These are phyloP conservation scores for Chytriomyces sp. DNA, from an alignment of 192 early-diverging fungal species.

Conservation along the genomic window DNA sequence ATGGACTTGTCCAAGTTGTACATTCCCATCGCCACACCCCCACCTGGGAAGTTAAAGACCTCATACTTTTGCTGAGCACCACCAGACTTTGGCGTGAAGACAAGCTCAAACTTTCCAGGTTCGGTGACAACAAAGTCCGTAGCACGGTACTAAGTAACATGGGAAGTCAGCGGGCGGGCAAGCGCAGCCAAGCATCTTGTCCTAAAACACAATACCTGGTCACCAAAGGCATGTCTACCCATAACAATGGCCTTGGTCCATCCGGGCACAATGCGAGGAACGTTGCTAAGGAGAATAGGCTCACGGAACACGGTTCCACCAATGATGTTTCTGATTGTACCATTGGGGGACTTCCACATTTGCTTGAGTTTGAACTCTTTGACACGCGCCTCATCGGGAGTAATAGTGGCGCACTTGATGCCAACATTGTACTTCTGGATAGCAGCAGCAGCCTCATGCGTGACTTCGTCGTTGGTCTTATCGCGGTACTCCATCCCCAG, in stretches of 20 bases:
- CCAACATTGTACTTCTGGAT: conserved; percentile 96
- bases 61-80: conserved; percentile 63
- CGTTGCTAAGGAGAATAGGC: conserved; percentile 89
- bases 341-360: conserved; percentile 99
- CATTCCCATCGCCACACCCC: conserved; percentile 95
- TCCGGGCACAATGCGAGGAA: conserved; percentile 89
- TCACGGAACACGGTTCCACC: conserved; percentile 98
- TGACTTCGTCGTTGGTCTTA: conserved; percentile 90
- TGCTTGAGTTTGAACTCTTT: conserved; percentile 94
- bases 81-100: conserved; percentile 86
- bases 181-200: neutral
- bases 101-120: conserved; percentile 88
- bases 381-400: conserved; percentile 92
- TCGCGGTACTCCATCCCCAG: conserved; percentile 86
- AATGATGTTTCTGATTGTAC: conserved; percentile 93
- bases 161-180: neutral
- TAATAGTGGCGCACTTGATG: conserved; percentile 99
- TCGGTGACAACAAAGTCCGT: conserved; percentile 93
- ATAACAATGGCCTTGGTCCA: conserved; percentile 96
- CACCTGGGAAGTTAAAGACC: conserved; percentile 77
- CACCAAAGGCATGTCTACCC: conserved; percentile 96
- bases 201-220: conserved; percentile 65
- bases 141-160: conserved; percentile 75
- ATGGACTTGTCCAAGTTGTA: conserved; percentile 92
- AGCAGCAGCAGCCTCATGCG: conserved; percentile 92